Base-by-base conservation (phyloP, 768 basidiomycete species). In the Clavaria fumosa region DNA sequence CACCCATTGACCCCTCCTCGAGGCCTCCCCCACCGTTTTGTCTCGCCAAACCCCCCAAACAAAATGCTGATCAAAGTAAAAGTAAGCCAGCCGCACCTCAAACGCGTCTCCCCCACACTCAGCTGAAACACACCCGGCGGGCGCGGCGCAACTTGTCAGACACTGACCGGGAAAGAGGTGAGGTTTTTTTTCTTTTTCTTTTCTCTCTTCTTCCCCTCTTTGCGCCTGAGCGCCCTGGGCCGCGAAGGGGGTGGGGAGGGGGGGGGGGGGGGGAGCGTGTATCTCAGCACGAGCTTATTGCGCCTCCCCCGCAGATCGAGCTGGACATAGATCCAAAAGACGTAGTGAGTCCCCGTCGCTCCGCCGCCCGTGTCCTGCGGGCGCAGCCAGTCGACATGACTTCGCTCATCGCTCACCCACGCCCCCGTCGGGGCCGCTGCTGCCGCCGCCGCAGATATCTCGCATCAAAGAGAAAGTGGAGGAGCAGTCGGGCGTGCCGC, bases 401-500 rank as follows among this genome's bases (percentile, higher is more conserved):
- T 20, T 11, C 21, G 14, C 23, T 31, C 12, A 42, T 38, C 15
- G 28, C n/a, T 20, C 19, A 33, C 39, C 41, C 12, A 48, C 31
- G 12, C n/a, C n/a, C n/a, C n/a, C n/a, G n/a, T n/a, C n/a, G n/a
- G n/a, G n/a, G n/a, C n/a, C n/a, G n/a, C 9, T 28, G 26, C 14
- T 28, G 26, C 9, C 14, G 41, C 28, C 34, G 24, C 18, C 27
- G 20, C 53, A 97, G 93, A 85, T 95, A 51, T 66, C 75, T 32
- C 75, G 84, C 47, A 89, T 97, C 61, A 97, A 97, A 65, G 90
- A 93, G 69, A 84, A 85, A 57, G 88, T 96, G 6, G 93, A 97
- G 57, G 91, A 96, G 64, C 91, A 96, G 61, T 90, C 89, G 4
- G 93, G 93, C 46, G 93, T 97, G 28, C 93, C 93, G 17, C 93